phyloP scores from a whole-genome alignment of 768 basidiomycete species.

The Naganishia vaughanmartiniae region DNA sequence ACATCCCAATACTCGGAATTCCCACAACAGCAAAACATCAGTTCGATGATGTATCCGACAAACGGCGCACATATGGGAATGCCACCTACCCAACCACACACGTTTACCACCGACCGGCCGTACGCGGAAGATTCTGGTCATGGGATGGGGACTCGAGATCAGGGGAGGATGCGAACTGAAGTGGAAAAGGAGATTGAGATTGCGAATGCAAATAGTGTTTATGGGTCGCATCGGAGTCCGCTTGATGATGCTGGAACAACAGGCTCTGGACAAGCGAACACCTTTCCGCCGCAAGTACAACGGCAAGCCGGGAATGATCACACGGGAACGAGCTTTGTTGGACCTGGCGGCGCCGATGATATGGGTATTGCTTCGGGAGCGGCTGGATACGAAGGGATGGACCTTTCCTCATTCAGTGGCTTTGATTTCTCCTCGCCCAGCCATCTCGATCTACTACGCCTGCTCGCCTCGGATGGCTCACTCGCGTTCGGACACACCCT shows the following conservation, averaged over 20 bases:
- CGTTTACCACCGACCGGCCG: background rate
- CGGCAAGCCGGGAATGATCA: background rate
- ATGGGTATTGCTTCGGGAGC: background rate
- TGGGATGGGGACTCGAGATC: background rate
- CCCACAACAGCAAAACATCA: background rate
- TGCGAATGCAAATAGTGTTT: constrained; percentile 9
- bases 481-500: constrained; percentile 25
- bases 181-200: constrained; percentile 11
- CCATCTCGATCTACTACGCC: constrained; percentile 22
- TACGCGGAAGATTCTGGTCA: background rate
- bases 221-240: background rate
- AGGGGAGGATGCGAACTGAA: background rate
- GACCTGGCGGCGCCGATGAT: background rate
- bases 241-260: background rate
- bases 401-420: constrained; percentile 4
- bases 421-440: constrained; percentile 12
- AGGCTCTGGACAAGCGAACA: background rate
- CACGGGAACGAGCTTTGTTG: background rate
- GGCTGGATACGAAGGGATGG: constrained; percentile 5
- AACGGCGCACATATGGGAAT: background rate
- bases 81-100: background rate
- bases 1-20: background rate
- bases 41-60: background rate
- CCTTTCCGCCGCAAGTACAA: background rate
- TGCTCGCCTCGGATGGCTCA: constrained; percentile 27